A percentile compares a stretch with the other conserved stretches of the same genome.
phyloP scores from a whole-genome alignment of 176 grass and related monocot genomes.

The Bothriochloa decipiens region DNA sequence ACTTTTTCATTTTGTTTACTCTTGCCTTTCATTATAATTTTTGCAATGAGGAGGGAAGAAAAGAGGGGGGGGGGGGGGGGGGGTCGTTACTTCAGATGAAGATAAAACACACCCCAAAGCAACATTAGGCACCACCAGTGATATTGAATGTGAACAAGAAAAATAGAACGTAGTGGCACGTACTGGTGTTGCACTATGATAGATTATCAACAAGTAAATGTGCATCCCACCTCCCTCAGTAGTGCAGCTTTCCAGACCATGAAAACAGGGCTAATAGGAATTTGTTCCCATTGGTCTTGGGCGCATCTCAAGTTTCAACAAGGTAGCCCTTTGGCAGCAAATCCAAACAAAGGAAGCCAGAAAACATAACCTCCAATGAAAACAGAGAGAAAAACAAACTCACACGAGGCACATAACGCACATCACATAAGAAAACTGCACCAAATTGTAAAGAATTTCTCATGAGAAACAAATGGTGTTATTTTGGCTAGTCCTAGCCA shows the following conservation, averaged over 20 bases:
- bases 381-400: slow-evolving; percentile 1
- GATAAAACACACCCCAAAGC: slow-evolving; percentile 10
- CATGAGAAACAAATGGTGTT: neutral
- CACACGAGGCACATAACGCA: neutral
- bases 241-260: neutral
- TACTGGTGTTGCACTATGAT: neutral
- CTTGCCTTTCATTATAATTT: neutral
- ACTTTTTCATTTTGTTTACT: slow-evolving; percentile 16
- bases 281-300: neutral
- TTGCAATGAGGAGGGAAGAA: too few relatives aligned
- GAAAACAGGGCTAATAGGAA: slow-evolving; percentile 11
- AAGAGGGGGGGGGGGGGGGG: too few relatives aligned
- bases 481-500: neutral
- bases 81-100: neutral
- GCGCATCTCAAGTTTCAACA: neutral
- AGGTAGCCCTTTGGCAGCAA: neutral
- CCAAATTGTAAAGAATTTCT: neutral
- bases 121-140: neutral
- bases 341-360: neutral
- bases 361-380: neutral
- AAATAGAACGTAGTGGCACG: neutral
- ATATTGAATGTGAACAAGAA: neutral
- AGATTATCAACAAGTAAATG: neutral
- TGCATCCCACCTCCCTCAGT: neutral
- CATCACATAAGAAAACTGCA: neutral